These are phyloP conservation scores for Chlamydomonas reinhardtii DNA, from an alignment of 163 green algal genomes.

Conservation along the genomic window DNA sequence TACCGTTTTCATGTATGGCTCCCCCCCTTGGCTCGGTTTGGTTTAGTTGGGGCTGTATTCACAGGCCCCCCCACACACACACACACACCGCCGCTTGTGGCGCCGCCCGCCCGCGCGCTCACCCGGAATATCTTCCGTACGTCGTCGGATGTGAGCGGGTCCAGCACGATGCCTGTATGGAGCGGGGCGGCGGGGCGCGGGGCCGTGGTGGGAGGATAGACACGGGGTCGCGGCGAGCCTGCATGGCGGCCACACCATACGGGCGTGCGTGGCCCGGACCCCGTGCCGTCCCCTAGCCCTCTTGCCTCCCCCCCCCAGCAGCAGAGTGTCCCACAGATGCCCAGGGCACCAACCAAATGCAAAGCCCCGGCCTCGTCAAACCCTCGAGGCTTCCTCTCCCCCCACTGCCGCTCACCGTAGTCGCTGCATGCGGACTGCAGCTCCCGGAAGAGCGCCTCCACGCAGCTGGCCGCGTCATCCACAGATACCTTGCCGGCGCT, in stretches of 20 bases:
- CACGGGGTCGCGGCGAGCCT: too few species aligned
- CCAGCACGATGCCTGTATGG: slow-evolving; percentile 22
- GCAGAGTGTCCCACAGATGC: background rate
- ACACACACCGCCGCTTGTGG: too few species aligned
- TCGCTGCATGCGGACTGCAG: slow-evolving; percentile 24
- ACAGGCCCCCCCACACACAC: too few species aligned
- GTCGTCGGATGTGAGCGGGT: slow-evolving; percentile 26
- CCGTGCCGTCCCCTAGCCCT: too few species aligned
- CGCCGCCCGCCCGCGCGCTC: background rate
- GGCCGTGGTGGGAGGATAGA: too few species aligned
- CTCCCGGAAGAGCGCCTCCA: slow-evolving; percentile 34
- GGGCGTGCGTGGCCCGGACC: too few species aligned
- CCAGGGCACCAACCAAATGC: background rate
- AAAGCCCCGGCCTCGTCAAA: too few species aligned
- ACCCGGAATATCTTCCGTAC: slow-evolving; percentile 34
- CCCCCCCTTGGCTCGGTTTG: background rate
- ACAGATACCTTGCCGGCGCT: background rate
- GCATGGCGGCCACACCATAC: too few species aligned
- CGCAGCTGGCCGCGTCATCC: slow-evolving; percentile 2
- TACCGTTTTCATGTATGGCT: too few species aligned
- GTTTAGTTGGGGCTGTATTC: background rate
- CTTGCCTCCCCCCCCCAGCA: background rate
- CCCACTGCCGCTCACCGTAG: background rate
- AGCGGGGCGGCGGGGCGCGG: background rate
- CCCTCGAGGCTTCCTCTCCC: too few species aligned